Base-by-base conservation (phyloP, 2,329 filamentous ascomycete genomes). In the Colletotrichum neosansevieriae region DNA sequence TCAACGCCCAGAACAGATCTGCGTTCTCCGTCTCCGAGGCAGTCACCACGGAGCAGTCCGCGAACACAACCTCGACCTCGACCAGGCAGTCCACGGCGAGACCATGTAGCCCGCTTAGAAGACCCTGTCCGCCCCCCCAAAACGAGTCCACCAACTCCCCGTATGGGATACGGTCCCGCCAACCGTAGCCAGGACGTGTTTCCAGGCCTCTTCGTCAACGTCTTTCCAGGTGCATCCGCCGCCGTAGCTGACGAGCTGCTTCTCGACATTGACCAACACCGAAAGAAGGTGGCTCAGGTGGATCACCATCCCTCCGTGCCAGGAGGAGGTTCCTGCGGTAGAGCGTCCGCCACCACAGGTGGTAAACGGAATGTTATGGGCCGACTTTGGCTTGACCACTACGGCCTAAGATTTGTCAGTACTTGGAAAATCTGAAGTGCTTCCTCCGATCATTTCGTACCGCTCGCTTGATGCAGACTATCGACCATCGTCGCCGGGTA, bases 141-240 rank as follows among this genome's bases (percentile, higher is more conserved):
- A 0, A 84, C 83, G 13, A 90, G 77, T 0, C 86, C 89, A 2
- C 86, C 88, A 6, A 91, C 85, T 6, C 89, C 89, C 88, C 1
- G 88, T 90, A 70, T 90, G 86, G 47, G 86, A 86, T 10, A 90
- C 86, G 0, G 88, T 89, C 3, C 89, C 89, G 9, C 88, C 88
- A 0, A 89, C 85, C 1, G 87, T 87, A 2, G 87, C 88, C 3
- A 90, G 81, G 0, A 82, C 82, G 72, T 86, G 77, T 54, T 82
- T 75, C 58, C 79, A 84, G 0, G 83, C 83, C 0, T 82, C 83
- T 6, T 79, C 76, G 70, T 90, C 87, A 12, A 89, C 83, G 72
- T 88, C 84, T 62, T 77, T 78, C 86, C 87, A 88, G 2, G 80
- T 73, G 49, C 83, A 82, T 7, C 87, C 86, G 29, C 87, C 86